Base-by-base conservation (phyloP, 78 protist genomes). In the Dictyostelium intermedium region DNA sequence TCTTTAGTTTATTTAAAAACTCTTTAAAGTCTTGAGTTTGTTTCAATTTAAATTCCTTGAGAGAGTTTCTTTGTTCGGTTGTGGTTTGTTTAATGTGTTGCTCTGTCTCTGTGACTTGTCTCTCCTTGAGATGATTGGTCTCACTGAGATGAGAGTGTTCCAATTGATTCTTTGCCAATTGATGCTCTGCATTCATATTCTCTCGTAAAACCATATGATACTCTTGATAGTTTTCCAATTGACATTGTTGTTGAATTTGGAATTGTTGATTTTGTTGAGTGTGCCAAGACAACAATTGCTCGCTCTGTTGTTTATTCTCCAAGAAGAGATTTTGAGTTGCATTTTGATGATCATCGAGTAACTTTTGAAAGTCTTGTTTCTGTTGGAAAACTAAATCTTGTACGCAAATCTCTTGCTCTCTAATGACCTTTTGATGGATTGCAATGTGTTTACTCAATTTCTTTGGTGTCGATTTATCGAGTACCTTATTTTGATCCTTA, bases 381-480 rank as follows among this genome's bases (percentile, higher is more conserved):
- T 89, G 83, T 80, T 89, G 94, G 72, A 89, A 89, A 32, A 89
- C 18, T 6, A 89, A 50, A 70, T 89, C 94, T 27, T 89, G 87
- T 2, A 89, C 14, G 7, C 27, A 43, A 9, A 63, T 83, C 16
- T 89, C 94, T 6, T 89, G 94, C 7, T 63, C 78, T 60, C 84
- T 83, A 41, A 89, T 70, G 32, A 89, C 79, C 82, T 89, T 89
- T 50, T 89, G 94, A 41, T 89, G 94, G 34, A 56, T 89, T 47
- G 66, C 78, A 20, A 89, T 80, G 61, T 89, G 94, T 50, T 89
- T 89, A 60, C 72, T 50, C n/a, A 89, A n/a, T 50, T 89, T 89
- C 72, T 89, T 89, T 60, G 94, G 94, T 23, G 94, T 89, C 0
- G 85, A 81, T 60, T 89, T 89, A 47, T 89, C 94, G 20, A 89